These are phyloP conservation scores for Grosmannia huntii DNA, from an alignment of 2,329 filamentous ascomycete genomes.

Conservation along the genomic window DNA sequence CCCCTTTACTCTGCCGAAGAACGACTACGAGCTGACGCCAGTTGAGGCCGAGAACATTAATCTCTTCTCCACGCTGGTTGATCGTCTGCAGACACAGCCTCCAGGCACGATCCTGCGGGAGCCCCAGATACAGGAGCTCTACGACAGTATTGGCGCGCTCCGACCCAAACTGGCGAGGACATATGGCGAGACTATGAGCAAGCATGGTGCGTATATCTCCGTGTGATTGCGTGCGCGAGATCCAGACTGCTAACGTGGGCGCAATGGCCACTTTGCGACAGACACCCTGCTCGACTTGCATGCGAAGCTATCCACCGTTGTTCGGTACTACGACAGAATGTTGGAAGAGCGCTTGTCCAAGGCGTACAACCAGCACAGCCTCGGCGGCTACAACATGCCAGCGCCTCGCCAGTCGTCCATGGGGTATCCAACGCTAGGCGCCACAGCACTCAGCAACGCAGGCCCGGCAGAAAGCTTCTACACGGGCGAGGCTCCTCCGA, in stretches of 20 bases:
- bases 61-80: slow-evolving; percentile 84
- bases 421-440: slow-evolving; percentile 60
- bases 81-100: slow-evolving; percentile 86
- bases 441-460: slow-evolving; percentile 27
- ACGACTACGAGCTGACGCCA: slow-evolving; percentile 85
- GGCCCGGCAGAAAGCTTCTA: slow-evolving; percentile 71
- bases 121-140: slow-evolving; percentile 94
- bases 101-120: slow-evolving; percentile 93
- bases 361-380: slow-evolving; percentile 72
- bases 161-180: slow-evolving; percentile 88
- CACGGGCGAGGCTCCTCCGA: slow-evolving; percentile 43
- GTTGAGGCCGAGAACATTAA: slow-evolving; percentile 98
- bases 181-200: slow-evolving; percentile 99
- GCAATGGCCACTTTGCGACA: slow-evolving; percentile 20
- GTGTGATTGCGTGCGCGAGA: neutral
- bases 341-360: slow-evolving; percentile 88
- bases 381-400: slow-evolving; percentile 47
- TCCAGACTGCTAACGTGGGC: neutral
- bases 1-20: slow-evolving; percentile 58
- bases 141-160: slow-evolving; percentile 89
- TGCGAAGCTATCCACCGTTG: slow-evolving; percentile 88
- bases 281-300: slow-evolving; percentile 90
- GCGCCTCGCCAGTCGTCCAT: slow-evolving; percentile 38
- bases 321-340: slow-evolving; percentile 97
- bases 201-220: slow-evolving; percentile 52